A percentile compares a stretch with the other conserved stretches of the same genome.
Evolutionary conservation across 352 stramenopile genomes (phyloP).

Genomic region (Pythium myriotylum): DNA sequence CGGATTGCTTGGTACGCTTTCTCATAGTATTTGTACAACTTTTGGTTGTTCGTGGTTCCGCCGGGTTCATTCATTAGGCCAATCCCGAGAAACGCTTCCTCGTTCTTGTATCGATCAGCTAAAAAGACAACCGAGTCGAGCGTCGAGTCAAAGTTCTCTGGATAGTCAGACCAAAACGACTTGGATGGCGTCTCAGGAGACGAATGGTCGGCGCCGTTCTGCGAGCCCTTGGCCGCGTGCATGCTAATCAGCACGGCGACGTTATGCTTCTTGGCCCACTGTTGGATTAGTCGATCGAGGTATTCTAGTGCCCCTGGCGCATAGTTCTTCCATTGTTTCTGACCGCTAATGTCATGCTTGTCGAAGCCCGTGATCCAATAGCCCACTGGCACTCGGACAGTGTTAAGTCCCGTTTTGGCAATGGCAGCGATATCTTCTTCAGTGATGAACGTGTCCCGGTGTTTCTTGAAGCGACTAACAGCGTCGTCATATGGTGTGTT

Average conservation of each 20-base stretch:
- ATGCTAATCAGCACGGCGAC: constrained; percentile 57
- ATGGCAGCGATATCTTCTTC: constrained; percentile 70
- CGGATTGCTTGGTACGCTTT: constrained; percentile 66
- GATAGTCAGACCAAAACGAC: constrained; percentile 48
- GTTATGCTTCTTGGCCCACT: constrained; percentile 49
- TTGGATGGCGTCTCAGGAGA: constrained; percentile 46
- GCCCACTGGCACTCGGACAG: constrained; percentile 75
- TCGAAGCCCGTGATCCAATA: constrained; percentile 83
- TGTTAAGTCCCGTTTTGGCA: constrained; percentile 67
- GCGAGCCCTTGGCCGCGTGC: constrained; percentile 69
- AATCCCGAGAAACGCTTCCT: constrained; percentile 75
- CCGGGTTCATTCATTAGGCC: constrained; percentile 77
- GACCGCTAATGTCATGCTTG: constrained; percentile 46
- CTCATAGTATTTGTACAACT: constrained; percentile 80
- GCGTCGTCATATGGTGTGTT: constrained; percentile 41
- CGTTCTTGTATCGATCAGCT: constrained; percentile 64
- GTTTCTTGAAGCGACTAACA: constrained; percentile 45
- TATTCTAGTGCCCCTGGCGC: constrained; percentile 50
- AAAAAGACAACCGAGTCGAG: constrained; percentile 50
- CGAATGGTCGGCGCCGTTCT: constrained; percentile 78
- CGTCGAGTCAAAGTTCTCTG: constrained; percentile 67
- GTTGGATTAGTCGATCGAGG: constrained; percentile 39
- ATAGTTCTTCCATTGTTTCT: constrained; percentile 51
- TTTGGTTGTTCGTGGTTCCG: constrained; percentile 43
- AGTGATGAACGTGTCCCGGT: constrained; percentile 70